A percentile compares a stretch with the other conserved stretches of the same genome.
These are phyloP conservation scores for Purshia tridentata DNA, from an alignment of 306 rosid species.

Conservation along the genomic window DNA sequence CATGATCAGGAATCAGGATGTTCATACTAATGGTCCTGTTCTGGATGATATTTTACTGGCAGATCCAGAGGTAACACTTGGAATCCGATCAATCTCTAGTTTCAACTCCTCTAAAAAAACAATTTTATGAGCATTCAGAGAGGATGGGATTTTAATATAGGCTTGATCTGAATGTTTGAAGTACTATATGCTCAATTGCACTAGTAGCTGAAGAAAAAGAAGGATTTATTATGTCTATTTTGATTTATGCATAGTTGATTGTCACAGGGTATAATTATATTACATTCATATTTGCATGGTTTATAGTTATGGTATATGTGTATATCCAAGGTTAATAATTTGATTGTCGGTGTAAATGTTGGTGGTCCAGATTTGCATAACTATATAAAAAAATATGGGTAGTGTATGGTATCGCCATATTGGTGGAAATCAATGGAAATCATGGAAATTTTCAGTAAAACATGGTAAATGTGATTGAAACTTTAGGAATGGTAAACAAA, in stretches of 20 bases:
- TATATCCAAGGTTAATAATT: background rate
- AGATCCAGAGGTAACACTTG: conserved; percentile 73
- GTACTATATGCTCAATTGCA: background rate
- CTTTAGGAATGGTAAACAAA: too few relatives aligned
- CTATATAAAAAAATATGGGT: too few relatives aligned
- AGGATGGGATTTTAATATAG: conserved; percentile 10
- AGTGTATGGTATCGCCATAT: too few relatives aligned
- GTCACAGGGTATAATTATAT: background rate
- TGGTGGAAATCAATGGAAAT: too few relatives aligned
- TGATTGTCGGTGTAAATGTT: too few relatives aligned
- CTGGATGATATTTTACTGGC: conserved; percentile 80
- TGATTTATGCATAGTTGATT: background rate
- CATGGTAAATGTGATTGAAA: too few relatives aligned
- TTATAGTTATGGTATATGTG: background rate
- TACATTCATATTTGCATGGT: background rate
- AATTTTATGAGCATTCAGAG: background rate
- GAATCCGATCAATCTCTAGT: background rate
- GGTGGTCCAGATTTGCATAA: too few relatives aligned
- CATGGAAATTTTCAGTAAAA: too few relatives aligned
- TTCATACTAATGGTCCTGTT: conserved; percentile 90
- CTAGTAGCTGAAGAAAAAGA: background rate
- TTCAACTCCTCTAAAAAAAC: background rate
- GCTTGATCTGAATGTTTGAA: background rate
- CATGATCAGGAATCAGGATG: conserved; percentile 77
- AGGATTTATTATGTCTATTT: background rate